Evolutionary conservation across 2,329 filamentous ascomycete species (phyloP).

Genomic region (Neopestalotiopsis sp.): DNA sequence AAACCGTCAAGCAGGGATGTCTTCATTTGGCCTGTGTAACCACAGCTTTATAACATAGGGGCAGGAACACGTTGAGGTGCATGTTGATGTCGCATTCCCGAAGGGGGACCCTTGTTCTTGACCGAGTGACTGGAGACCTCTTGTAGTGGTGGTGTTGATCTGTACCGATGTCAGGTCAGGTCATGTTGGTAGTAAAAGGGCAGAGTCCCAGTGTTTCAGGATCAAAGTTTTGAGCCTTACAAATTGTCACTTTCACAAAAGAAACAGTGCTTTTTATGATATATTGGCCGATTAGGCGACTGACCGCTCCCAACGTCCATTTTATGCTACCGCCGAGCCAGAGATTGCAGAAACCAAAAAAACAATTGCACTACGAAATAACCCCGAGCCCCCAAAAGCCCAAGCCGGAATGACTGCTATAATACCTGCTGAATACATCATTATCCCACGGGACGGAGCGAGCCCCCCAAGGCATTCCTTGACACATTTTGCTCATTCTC

Average conservation of each 20-base stretch:
- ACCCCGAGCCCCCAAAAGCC: not conserved
- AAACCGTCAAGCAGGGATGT: not conserved
- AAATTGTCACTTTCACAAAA: not conserved
- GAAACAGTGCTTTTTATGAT: not conserved
- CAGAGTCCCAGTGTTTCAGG: not conserved
- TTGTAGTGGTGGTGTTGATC: not conserved
- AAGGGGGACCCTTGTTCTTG: not conserved
- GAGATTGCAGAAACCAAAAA: not conserved
- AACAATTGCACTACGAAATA: not conserved
- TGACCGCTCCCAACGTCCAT: not conserved
- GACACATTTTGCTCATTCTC: not conserved
- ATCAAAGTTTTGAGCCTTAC: not conserved
- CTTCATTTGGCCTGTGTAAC: conserved; percentile 3
- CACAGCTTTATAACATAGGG: conserved; percentile 6
- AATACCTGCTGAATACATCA: conserved; percentile 10
- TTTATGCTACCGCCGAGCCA: not conserved
- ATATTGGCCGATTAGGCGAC: not conserved
- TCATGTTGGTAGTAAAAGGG: not conserved
- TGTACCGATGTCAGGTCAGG: not conserved
- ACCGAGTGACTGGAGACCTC: conserved; percentile 17
- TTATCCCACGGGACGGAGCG: conserved; percentile 13
- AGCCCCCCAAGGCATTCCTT: conserved; percentile 3
- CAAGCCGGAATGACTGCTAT: not conserved
- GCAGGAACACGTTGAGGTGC: conserved; percentile 15
- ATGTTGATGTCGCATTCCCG: conserved; percentile 1